Conservation (phyloP, 2,329 filamentous ascomycete species). For the Monilinia fructicola region DNA sequence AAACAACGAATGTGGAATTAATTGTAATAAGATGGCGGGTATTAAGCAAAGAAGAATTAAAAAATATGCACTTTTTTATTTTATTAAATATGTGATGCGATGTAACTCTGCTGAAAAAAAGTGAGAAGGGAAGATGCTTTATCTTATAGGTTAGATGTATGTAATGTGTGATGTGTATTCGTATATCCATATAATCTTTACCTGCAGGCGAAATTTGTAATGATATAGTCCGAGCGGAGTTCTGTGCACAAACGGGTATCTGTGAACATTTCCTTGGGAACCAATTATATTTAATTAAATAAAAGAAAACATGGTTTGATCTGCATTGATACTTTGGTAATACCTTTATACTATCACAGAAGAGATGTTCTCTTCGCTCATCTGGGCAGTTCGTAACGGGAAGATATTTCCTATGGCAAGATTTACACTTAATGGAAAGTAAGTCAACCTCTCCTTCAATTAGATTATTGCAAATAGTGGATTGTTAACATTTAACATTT, state of each 20-base stretch:
- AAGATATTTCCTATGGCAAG: neutral
- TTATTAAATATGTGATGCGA: neutral
- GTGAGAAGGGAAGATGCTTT: neutral
- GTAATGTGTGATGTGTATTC: neutral
- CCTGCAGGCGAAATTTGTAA: conserved; percentile 11
- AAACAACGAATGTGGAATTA: neutral
- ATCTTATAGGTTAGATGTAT: conserved; percentile 20
- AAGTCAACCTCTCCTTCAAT: too few relatives aligned
- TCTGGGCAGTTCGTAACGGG: neutral
- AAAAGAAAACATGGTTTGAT: neutral
- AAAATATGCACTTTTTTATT: neutral
- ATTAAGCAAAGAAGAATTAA: neutral
- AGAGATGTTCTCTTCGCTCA: neutral
- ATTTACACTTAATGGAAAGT: neutral
- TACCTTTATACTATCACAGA: neutral
- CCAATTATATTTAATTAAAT: conserved; percentile 7
- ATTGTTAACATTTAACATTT: too few relatives aligned
- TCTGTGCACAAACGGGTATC: conserved; percentile 16
- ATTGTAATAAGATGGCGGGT: neutral
- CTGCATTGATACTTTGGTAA: neutral
- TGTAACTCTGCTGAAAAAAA: neutral
- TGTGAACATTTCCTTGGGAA: conserved; percentile 14
- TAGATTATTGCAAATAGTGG: neutral
- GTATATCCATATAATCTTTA: neutral
- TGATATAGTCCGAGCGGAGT: neutral